Percentiles rank a stretch among this genome's conserved stretches.
Conservation (phyloP, 2,329 filamentous ascomycete species). For the Neoscytalidium dimidiatum region DNA sequence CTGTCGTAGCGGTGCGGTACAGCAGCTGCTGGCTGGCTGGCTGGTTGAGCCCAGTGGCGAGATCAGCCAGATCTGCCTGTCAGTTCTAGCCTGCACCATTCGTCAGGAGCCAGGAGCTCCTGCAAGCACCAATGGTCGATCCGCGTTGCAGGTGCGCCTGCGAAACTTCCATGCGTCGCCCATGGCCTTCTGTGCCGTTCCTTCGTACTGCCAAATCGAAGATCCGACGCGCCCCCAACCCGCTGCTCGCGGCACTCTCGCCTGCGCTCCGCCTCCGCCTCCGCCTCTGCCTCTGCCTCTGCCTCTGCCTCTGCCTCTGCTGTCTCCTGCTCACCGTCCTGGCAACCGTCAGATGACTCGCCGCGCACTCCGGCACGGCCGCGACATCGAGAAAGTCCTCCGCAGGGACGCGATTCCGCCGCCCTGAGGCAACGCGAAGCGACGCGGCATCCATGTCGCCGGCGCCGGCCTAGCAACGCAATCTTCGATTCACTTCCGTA, state of each 20-base stretch:
- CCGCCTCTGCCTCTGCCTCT: too few species aligned
- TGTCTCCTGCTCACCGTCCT: too few species aligned
- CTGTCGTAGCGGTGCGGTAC: not conserved
- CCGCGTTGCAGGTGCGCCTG: not conserved
- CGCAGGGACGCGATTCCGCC: not conserved
- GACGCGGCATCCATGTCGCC: not conserved
- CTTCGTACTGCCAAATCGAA: not conserved
- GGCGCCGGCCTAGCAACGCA: conserved; percentile 10
- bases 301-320: too few species aligned
- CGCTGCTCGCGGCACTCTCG: not conserved
- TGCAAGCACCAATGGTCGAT: not conserved
- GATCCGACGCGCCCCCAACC: not conserved
- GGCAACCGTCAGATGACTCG: not conserved
- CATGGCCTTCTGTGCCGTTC: not conserved
- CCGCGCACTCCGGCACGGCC: not conserved
- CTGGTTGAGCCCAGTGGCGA: not conserved
- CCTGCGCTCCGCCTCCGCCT: not conserved
- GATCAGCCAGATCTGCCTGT: conserved; percentile 7
- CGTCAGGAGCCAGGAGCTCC: too few species aligned
- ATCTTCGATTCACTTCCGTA: conserved; percentile 10
- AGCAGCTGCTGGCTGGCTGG: not conserved
- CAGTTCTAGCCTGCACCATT: too few species aligned
- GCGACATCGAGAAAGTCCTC: not conserved
- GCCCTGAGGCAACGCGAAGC: not conserved
- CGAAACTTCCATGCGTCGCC: conserved; percentile 1